These are phyloP conservation scores for Hymenoscyphus albidus DNA, from an alignment of 2,329 filamentous ascomycete genomes.

Conservation along the genomic window DNA sequence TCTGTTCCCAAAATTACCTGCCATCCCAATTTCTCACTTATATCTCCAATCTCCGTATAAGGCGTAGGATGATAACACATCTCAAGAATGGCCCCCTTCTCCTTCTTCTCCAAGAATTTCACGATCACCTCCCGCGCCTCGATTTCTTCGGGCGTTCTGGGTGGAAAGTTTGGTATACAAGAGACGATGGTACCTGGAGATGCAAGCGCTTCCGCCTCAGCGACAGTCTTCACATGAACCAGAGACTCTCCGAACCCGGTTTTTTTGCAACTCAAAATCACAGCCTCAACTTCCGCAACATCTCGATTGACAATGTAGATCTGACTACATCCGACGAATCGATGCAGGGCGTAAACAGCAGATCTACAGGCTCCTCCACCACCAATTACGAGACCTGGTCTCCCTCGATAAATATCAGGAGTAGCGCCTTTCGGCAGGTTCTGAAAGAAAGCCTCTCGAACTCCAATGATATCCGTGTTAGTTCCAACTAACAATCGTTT, in stretches of 20 bases:
- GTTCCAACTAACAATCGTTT: conserved; percentile 46
- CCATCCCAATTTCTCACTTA: conserved; percentile 21
- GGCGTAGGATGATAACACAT: conserved; percentile 29
- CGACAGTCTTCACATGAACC: conserved; percentile 21
- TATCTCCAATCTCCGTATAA: conserved; percentile 21
- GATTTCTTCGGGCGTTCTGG: conserved; percentile 21
- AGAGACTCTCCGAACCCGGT: conserved; percentile 21
- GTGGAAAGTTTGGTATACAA: conserved; percentile 25
- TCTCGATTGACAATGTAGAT: conserved; percentile 27
- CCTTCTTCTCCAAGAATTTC: conserved; percentile 20
- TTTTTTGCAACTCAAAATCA: conserved; percentile 19
- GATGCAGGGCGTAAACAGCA: conserved; percentile 60
- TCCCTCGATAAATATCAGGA: conserved; percentile 26
- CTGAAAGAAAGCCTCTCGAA: conserved; percentile 50
- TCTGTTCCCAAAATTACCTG: conserved; percentile 26
- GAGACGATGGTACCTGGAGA: conserved; percentile 21
- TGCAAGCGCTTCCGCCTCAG: conserved; percentile 15
- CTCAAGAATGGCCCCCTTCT: conserved; percentile 26
- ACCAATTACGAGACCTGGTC: conserved; percentile 58
- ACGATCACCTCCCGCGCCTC: conserved; percentile 23
- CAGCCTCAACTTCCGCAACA: conserved; percentile 20
- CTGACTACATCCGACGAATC: conserved; percentile 17
- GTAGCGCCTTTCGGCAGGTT: conserved; percentile 42
- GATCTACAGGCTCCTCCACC: conserved; percentile 72
- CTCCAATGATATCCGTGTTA: conserved; percentile 75